phyloP scores from a whole-genome alignment of 2,329 filamentous ascomycete species.

The Colletotrichum theobromicola region DNA sequence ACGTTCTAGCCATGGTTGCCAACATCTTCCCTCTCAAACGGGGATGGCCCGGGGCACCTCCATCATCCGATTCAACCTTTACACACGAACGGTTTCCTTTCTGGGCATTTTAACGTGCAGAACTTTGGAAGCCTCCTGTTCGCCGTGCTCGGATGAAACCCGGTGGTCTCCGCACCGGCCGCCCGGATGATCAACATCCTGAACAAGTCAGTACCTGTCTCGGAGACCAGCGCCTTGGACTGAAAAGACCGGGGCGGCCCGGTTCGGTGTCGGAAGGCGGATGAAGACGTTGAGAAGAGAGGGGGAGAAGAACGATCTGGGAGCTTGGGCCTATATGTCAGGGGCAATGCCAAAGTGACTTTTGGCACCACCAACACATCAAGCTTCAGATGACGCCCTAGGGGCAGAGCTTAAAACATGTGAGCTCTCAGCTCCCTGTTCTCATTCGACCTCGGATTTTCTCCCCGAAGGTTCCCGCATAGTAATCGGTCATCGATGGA shows the following conservation, averaged over 20 bases:
- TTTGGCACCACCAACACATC: neutral
- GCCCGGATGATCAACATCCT: neutral
- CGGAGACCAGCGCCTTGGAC: neutral
- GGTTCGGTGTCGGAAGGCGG: neutral
- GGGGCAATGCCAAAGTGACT: neutral
- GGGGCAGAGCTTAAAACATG: slow-evolving; percentile 11
- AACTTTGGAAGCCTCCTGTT: neutral
- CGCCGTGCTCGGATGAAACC: slow-evolving; percentile 9
- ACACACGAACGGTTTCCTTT: neutral
- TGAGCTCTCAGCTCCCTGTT: neutral
- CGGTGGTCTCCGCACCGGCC: neutral
- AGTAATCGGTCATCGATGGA: neutral
- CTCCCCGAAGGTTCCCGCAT: neutral
- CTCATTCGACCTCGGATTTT: slow-evolving; percentile 4
- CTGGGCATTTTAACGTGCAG: neutral
- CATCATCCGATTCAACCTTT: neutral
- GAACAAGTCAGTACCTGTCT: neutral
- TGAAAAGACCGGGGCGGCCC: neutral
- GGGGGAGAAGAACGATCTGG: neutral
- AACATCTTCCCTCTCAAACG: neutral
- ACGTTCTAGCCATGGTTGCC: neutral
- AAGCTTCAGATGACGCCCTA: slow-evolving; percentile 20
- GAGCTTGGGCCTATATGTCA: slow-evolving; percentile 11
- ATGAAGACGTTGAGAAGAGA: neutral
- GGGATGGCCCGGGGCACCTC: neutral